Base-by-base conservation (phyloP, 176 grass and related monocot genomes). In the Pharus latifolius region DNA sequence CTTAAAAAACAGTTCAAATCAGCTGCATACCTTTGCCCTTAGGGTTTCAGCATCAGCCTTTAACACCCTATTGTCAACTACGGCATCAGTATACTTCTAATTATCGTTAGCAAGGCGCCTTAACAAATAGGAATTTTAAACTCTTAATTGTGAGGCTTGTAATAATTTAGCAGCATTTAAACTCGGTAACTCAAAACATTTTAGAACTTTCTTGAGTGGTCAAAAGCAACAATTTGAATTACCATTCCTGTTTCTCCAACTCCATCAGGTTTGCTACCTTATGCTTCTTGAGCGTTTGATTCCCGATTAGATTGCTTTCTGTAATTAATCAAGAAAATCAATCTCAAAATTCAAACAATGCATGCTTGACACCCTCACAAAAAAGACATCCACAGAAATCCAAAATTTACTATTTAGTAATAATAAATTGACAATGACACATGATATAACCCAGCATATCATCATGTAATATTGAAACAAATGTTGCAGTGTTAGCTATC, bases 241-340 rank as follows among this genome's bases (percentile, higher is more conserved):
- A 28, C 1, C 32, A 53, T 2, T 89, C 88, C 80, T 96, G 85
- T 23, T 80, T 72, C 64, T 96, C 88, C 35, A 96, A 59, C 0
- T 89, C 92, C 75, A 74, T 88, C 23, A 84, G 22, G 82, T 88
- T 85, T 83, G 82, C 88, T 65, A 87, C 88, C 55, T 92, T 84
- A 85, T 96, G 7, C 54, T 82, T 78, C 92, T 96, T 57, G 88
- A 92, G 32, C 85, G 85, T 68, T 82, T 83, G 92, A 96, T 71
- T 96, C 88, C 35, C 88, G 57, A 45, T 96, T 96, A 13, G 92
- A 96, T 72, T 85, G 60, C 79, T 91, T 96, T 48, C 92, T 91
- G 22, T 61, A 77, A 68, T 40, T 1, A 17, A n/a, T 35, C 15
- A 73, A 74, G 0, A 24, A 42, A 40, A 72, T n/a, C 18, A 40